Conservation (phyloP, 2,329 filamentous ascomycete genomes). For the Diplodia mutila region DNA sequence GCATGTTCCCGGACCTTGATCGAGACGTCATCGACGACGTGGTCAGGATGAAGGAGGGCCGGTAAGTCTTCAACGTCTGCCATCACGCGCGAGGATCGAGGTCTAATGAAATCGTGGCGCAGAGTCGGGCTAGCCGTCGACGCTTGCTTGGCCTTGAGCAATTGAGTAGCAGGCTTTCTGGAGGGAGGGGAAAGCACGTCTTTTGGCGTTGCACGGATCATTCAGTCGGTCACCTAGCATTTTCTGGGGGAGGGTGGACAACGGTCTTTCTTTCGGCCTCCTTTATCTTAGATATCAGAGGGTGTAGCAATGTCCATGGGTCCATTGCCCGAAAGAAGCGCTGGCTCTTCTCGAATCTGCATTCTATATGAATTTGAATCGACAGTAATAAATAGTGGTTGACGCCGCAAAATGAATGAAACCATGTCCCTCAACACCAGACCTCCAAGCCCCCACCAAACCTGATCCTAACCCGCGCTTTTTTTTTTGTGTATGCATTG, state of each 20-base stretch:
- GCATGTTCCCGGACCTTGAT: constrained; percentile 97
- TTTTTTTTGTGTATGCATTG: constrained; percentile 11
- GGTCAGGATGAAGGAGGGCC: constrained; percentile 91
- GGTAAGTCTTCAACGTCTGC: constrained; percentile 60
- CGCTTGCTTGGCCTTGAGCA: constrained; percentile 52
- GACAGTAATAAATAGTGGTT: neutral
- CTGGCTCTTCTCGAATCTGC: neutral
- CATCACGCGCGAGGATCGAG: neutral
- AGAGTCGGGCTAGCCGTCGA: constrained; percentile 54
- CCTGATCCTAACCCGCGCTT: neutral
- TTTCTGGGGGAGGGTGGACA: neutral
- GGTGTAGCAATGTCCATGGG: neutral
- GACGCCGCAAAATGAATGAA: neutral
- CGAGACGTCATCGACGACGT: constrained; percentile 95
- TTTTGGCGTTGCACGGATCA: neutral
- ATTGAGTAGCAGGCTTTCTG: constrained; percentile 15
- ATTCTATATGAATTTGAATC: neutral
- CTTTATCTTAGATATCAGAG: neutral
- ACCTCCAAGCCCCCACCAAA: neutral
- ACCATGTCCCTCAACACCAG: neutral
- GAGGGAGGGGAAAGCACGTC: neutral
- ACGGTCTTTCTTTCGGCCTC: neutral
- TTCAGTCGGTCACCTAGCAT: neutral
- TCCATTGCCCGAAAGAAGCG: neutral
- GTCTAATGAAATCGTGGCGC: neutral